Evolutionary conservation across 768 basidiomycete genomes (phyloP).

Genomic region (Termitomyces sp.): DNA sequence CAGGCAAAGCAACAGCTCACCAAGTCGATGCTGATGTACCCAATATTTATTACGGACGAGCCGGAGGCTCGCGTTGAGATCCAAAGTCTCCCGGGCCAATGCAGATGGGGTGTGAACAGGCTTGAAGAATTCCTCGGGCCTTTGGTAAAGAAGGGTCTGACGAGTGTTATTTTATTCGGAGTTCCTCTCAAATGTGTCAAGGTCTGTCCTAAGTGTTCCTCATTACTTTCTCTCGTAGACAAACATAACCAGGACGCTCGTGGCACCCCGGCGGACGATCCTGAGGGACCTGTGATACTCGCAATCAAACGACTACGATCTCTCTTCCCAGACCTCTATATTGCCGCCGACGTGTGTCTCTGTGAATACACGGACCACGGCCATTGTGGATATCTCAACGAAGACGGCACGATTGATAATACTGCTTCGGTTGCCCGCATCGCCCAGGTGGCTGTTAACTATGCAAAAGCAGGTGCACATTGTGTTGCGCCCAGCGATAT

Average conservation of each 20-base stretch:
- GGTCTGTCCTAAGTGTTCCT: constrained; percentile 32
- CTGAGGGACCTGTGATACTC: constrained; percentile 86
- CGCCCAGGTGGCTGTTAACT: constrained; percentile 87
- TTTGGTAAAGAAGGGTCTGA: constrained; percentile 84
- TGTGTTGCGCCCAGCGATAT: constrained; percentile 99
- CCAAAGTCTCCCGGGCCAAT: constrained; percentile 76
- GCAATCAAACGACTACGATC: constrained; percentile 77
- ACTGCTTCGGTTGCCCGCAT: constrained; percentile 81
- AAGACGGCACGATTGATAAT: constrained; percentile 75
- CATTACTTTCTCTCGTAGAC: neutral
- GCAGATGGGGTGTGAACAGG: constrained; percentile 92
- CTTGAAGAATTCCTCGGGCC: constrained; percentile 86
- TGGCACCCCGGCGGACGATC: constrained; percentile 90
- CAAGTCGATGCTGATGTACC: constrained; percentile 98
- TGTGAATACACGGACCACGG: constrained; percentile 99
- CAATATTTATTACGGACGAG: constrained; percentile 97
- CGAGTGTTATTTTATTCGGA: constrained; percentile 92
- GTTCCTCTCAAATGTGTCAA: constrained; percentile 81
- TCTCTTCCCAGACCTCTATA: constrained; percentile 82
- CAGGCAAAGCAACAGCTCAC: constrained; percentile 78
- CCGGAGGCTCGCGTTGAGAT: constrained; percentile 81
- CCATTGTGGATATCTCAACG: constrained; percentile 82
- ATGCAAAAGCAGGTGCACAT: constrained; percentile 94
- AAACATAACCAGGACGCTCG: constrained; percentile 55
- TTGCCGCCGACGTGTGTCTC: constrained; percentile 96